These are phyloP conservation scores for Coniochaeta sp. DNA, from an alignment of 2,329 filamentous ascomycete genomes.

Conservation along the genomic window DNA sequence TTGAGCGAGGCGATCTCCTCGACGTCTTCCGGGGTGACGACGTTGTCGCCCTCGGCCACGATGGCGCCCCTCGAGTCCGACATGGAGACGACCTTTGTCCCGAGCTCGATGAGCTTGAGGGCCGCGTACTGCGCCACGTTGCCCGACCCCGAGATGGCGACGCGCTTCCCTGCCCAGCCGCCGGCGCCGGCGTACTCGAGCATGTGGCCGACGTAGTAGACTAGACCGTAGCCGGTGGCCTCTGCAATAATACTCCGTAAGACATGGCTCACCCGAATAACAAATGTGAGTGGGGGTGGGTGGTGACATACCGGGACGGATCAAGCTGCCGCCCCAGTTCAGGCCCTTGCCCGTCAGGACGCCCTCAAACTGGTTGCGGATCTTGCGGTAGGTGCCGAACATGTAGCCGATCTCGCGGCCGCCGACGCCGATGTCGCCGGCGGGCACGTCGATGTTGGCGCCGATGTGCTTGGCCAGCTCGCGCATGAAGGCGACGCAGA, in stretches of 20 bases:
- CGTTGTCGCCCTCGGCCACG: constrained; percentile 62
- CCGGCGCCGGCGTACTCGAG: constrained; percentile 84
- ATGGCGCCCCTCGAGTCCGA: constrained; percentile 87
- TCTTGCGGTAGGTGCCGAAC: constrained; percentile 88
- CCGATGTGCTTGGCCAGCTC: constrained; percentile 95
- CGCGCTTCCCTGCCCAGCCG: constrained; percentile 81
- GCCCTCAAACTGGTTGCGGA: constrained; percentile 89
- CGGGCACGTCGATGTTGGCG: constrained; percentile 90
- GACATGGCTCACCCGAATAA: too few species aligned
- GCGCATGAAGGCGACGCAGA: constrained; percentile 94
- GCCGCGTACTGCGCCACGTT: constrained; percentile 98
- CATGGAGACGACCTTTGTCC: constrained; percentile 84
- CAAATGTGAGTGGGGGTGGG: too few species aligned
- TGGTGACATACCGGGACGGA: constrained; percentile 57
- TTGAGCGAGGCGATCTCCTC: constrained; percentile 76
- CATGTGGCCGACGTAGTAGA: constrained; percentile 97
- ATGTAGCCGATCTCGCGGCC: constrained; percentile 90
- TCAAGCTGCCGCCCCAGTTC: constrained; percentile 86
- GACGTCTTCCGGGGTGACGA: constrained; percentile 76
- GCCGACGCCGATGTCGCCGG: constrained; percentile 92
- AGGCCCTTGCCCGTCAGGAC: constrained; percentile 94
- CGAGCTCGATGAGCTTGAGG: constrained; percentile 93
- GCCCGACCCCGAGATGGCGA: constrained; percentile 92
- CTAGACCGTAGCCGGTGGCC: constrained; percentile 91
- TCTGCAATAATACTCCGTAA: constrained; percentile 40